These are phyloP conservation scores for Paramarasmius palmivorus DNA, from an alignment of 1,284 basidiomycete genomes.

Conservation along the genomic window DNA sequence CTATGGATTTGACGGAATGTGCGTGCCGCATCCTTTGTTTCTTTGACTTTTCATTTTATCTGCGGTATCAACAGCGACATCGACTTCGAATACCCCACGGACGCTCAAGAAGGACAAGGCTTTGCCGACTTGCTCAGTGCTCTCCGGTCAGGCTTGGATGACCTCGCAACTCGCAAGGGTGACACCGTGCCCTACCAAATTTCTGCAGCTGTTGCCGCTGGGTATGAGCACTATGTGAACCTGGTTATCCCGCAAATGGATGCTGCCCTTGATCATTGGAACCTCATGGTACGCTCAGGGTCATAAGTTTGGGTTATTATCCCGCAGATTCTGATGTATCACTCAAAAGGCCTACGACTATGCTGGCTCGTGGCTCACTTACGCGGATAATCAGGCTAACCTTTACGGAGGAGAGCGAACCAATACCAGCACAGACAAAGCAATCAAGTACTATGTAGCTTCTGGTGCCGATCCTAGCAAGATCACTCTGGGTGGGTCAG, in stretches of 20 bases:
- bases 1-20: constrained; percentile 88
- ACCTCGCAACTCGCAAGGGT: constrained; percentile 53
- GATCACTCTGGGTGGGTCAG: constrained; percentile 75
- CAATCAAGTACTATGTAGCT: constrained; percentile 65
- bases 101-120: constrained; percentile 51
- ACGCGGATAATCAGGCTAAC: constrained; percentile 80
- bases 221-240: constrained; percentile 63
- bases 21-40: constrained; percentile 23
- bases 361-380: constrained; percentile 68
- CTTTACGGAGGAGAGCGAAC: constrained; percentile 68
- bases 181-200: constrained; percentile 60
- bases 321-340: no score
- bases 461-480: constrained; percentile 74
- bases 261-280: constrained; percentile 79
- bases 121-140: constrained; percentile 60
- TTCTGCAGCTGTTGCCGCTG: constrained; percentile 64
- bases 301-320: no score
- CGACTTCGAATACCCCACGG: constrained; percentile 68
- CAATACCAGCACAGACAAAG: constrained; percentile 69
- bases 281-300: constrained; percentile 86
- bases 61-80: constrained; percentile 47
- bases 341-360: constrained; percentile 72
- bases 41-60: background rate
- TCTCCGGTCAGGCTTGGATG: constrained; percentile 55
- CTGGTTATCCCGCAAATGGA: constrained; percentile 77